Conservation (phyloP, 2,329 filamentous ascomycete species). For the Aspergillus sp. region DNA sequence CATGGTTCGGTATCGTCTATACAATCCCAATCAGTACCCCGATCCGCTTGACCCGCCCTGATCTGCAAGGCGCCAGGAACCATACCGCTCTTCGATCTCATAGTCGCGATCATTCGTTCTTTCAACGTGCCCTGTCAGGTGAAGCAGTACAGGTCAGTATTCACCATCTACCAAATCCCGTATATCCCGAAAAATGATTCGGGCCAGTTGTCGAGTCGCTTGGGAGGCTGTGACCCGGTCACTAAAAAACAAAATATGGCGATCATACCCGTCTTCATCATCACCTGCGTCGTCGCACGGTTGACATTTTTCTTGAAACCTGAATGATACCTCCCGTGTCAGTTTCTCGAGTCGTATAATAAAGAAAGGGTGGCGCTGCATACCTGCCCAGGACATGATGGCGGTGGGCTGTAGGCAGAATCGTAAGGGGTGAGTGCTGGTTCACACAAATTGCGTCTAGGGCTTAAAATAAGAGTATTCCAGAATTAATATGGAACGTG, state of each 20-base stretch:
- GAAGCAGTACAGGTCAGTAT: background rate
- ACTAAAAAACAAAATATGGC: conserved; percentile 1
- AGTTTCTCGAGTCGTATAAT: background rate
- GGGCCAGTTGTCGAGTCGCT: background rate
- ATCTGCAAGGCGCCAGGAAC: background rate
- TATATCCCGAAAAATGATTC: background rate
- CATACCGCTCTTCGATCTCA: conserved; percentile 86
- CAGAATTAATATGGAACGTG: background rate
- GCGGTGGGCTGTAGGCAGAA: conserved; percentile 16
- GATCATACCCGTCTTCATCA: conserved; percentile 91
- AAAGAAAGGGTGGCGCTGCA: conserved; percentile 4
- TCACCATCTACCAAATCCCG: background rate
- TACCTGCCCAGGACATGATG: conserved; percentile 69
- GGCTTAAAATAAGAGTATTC: background rate
- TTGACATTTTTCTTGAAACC: conserved; percentile 96
- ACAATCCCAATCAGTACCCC: conserved; percentile 9
- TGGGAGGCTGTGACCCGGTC: background rate
- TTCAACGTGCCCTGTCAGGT: conserved; percentile 75
- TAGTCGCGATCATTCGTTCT: conserved; percentile 98
- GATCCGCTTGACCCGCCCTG: background rate
- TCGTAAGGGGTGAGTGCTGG: background rate
- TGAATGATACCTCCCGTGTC: conserved; percentile 23
- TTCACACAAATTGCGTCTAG: background rate
- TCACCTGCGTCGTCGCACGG: conserved; percentile 97
- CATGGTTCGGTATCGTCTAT: conserved; percentile 92